A percentile compares a stretch with the other conserved stretches of the same genome.
Evolutionary conservation across 106 monocot genomes (phyloP).

Genomic region (Iris macrosiphon): DNA sequence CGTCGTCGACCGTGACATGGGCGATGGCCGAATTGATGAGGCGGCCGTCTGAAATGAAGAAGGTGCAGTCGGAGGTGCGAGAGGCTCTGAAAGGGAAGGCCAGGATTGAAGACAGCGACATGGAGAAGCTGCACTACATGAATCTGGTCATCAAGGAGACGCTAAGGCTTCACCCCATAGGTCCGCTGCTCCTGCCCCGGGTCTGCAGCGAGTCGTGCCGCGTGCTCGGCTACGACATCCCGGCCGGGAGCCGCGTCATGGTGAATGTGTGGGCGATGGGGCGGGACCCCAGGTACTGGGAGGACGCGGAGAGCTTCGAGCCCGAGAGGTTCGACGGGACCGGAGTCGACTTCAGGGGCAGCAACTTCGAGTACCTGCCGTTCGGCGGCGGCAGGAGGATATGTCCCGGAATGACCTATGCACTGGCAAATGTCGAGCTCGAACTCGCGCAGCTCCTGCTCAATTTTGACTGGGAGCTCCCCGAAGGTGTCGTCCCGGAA

Average conservation of each 20-base stretch:
- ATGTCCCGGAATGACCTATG: background rate
- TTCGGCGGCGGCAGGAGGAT: background rate
- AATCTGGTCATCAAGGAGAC: slow-evolving; percentile 18
- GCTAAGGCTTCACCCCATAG: background rate
- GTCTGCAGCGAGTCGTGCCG: background rate
- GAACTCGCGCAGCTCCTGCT: background rate
- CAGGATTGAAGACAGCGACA: slow-evolving; percentile 4
- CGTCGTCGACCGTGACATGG: background rate
- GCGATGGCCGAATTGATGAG: slow-evolving; percentile 4
- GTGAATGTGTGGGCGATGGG: slow-evolving; percentile 10
- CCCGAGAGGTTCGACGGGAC: background rate
- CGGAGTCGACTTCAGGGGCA: background rate
- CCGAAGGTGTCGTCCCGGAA: background rate
- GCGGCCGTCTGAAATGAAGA: background rate
- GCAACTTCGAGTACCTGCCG: background rate
- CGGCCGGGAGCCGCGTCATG: slow-evolving; percentile 1
- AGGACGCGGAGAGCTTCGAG: background rate
- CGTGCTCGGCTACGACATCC: background rate
- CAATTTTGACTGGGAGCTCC: background rate
- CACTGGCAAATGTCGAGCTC: background rate
- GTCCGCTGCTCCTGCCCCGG: slow-evolving; percentile 1
- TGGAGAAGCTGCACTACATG: slow-evolving; percentile 4
- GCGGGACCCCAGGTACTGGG: background rate
- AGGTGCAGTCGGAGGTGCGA: slow-evolving; percentile 4
- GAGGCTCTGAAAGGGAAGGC: background rate